These are phyloP conservation scores for Pistacia vera DNA, from an alignment of 345 rosid genomes.

Conservation along the genomic window DNA sequence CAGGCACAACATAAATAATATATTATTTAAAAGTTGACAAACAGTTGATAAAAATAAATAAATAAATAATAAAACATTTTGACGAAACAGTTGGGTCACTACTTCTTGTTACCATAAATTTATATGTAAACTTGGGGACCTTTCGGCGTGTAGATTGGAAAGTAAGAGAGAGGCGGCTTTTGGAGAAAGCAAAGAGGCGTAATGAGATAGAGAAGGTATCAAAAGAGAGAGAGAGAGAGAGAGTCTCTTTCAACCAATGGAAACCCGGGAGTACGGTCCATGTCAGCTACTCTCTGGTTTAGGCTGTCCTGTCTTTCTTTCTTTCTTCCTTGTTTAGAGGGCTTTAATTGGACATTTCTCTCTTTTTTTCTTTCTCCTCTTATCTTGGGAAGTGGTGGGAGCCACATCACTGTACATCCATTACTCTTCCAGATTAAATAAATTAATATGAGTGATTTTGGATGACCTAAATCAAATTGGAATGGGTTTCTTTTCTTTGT, in stretches of 20 bases:
- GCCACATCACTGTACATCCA: conserved; percentile 26
- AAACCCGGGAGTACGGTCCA: conserved; percentile 26
- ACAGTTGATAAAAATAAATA: background rate
- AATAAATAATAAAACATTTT: background rate
- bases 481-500: too few relatives aligned
- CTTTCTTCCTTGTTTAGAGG: background rate
- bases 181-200: conserved; percentile 55
- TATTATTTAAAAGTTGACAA: conserved; percentile 3
- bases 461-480: background rate
- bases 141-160: conserved; percentile 16
- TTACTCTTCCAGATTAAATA: too few relatives aligned
- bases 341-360: background rate
- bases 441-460: too few relatives aligned
- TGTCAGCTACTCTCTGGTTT: conserved; percentile 25
- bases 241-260: conserved; percentile 24
- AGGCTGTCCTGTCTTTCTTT: conserved; percentile 14
- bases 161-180: conserved; percentile 50
- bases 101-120: background rate
- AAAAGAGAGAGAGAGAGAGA: background rate
- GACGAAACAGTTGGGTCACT: conserved; percentile 3
- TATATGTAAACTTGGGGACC: background rate
- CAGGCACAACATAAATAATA: background rate
- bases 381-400: conserved; percentile 41
- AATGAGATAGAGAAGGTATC: conserved; percentile 12
- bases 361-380: conserved; percentile 12